Base-by-base conservation (phyloP, 116 monocot species). In the Posidonia oceanica region DNA sequence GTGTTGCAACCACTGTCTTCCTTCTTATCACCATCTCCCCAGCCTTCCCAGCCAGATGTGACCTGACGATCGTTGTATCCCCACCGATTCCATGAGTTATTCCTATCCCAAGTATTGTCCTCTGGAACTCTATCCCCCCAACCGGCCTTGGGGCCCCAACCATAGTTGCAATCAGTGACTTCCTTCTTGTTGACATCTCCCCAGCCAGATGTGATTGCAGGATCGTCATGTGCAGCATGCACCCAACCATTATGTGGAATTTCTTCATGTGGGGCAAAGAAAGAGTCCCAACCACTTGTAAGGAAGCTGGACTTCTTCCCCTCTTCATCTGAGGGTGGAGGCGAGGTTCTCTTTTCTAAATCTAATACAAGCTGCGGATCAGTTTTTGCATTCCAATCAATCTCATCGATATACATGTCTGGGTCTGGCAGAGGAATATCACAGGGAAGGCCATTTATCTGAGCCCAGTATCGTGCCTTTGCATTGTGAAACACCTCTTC, bases 401-500 rank as follows among this genome's bases (percentile, higher is more conserved):
- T 71, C 57, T 81, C 58, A 48, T 93, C 86, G n/a, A 88, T 81
- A 36, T 81, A 89, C 54, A 84, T 75, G 72, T 86, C 74, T 7
- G 83, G 89, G 21, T 86, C 86, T 8, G 88, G 89, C 60, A 84
- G 65, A 48, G 82, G 72, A 22, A 86, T 77, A 39, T 79, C 67
- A 56, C 79, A 86, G 52, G 82, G 83, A n/a, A 75, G 73, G 13
- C 69, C 63, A 75, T 88, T 86, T 36, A 83, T 83, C 12, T 79
- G 16, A 42, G 86, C 84, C 63, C 72, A 86, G 67, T 75, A 93
- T 1, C 86, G 81, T 1, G 75, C 54, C 54, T 93, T 93, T 54
- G 82, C 83, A 70, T 84, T 81, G 22, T 81, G 70, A 67, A 93
- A 93, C 61, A 82, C 84, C 66, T 93, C 93, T 63, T 73, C 59